A percentile compares a stretch with the other conserved stretches of the same genome.
phyloP scores from a whole-genome alignment of 2,329 filamentous ascomycete species.

The Exophiala viscosa region DNA sequence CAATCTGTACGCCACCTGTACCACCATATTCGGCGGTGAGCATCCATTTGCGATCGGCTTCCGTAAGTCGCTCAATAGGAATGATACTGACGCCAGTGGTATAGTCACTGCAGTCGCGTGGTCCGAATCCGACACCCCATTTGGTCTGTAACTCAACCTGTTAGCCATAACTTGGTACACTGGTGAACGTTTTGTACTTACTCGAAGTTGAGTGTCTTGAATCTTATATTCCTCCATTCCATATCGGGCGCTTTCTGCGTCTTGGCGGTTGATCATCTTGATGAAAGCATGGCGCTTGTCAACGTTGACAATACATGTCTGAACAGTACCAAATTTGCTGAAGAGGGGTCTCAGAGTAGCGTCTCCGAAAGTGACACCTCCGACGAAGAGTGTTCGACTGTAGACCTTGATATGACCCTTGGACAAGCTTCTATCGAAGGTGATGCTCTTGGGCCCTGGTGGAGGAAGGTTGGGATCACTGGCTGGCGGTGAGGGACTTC shows the following conservation, averaged over 20 bases:
- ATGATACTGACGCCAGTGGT: conserved; percentile 87
- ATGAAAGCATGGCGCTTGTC: conserved; percentile 98
- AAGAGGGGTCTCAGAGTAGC: conserved; percentile 78
- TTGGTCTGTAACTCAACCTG: conserved; percentile 62
- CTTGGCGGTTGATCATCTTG: conserved; percentile 89
- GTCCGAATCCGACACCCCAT: conserved; percentile 97
- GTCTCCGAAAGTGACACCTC: conserved; percentile 85
- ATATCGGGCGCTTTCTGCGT: conserved; percentile 78
- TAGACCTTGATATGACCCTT: conserved; percentile 82
- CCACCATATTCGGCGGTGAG: conserved; percentile 89
- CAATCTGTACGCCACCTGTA: conserved; percentile 77
- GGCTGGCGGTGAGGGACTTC: conserved; percentile 57
- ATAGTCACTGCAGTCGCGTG: conserved; percentile 96
- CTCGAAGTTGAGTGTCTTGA: conserved; percentile 68
- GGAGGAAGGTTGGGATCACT: conserved; percentile 42
- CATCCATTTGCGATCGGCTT: conserved; percentile 97
- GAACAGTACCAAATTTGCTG: conserved; percentile 75
- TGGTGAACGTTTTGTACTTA: conserved; percentile 41
- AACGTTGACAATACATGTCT: conserved; percentile 96
- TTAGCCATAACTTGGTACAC: conserved; percentile 1
- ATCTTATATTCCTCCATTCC: conserved; percentile 79
- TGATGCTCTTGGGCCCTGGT: conserved; percentile 68
- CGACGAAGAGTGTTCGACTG: conserved; percentile 93
- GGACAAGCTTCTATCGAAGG: conserved; percentile 71
- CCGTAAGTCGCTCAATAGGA: conserved; percentile 85